Evolutionary conservation across 257 asterid species (phyloP), one percentile per base, ranked within the genome.

Genomic region (Primulina huaijiensis): DNA sequence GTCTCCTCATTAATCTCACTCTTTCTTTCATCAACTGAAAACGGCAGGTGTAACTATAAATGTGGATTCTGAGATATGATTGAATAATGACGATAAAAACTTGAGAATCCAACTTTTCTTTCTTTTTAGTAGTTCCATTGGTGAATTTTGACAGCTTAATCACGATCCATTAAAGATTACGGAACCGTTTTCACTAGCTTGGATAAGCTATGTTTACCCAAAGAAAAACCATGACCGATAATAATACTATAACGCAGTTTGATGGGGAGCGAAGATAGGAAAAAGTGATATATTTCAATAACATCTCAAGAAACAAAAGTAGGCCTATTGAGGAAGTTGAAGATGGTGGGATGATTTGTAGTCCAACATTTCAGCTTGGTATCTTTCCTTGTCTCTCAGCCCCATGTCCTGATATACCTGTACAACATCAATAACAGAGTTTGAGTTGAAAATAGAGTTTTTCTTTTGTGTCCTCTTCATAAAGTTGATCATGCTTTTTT

Each of bases 321-420:
- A 12, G 25, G 64, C 65, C 61, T 61, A 68, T 68, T 72, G 67
- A 29, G 79, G 55, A 43, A 14, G 64, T 62, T 81, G 82, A 62
- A 68, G 60, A 37, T 72, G 73, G 21, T 81, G 84, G 46, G 96
- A 79, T 17, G 93, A 79, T 70, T 88, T 87, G 75, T 89, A 94
- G 70, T 89, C 90, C 83, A 74, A 63, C 97, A 91, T 83, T 76
- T 94, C 97, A 25, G 88, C 82, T 77, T 74, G 85, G 89, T 88
- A 89, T 73, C 99, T 83, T 77, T 89, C 99, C 83, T 85, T 89
- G 75, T 94, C 96, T 69, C 81, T 79, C 86, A 83, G 64, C 17
- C 99, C 95, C 67, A 78, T 94, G 27, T 89, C 97, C 71, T 88
- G 93, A 86, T 94, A 94, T 63, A 91, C 97, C 97, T 89, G 93